These are phyloP conservation scores for Candida quercuum DNA, from an alignment of 805 yeast genomes.

Conservation along the genomic window DNA sequence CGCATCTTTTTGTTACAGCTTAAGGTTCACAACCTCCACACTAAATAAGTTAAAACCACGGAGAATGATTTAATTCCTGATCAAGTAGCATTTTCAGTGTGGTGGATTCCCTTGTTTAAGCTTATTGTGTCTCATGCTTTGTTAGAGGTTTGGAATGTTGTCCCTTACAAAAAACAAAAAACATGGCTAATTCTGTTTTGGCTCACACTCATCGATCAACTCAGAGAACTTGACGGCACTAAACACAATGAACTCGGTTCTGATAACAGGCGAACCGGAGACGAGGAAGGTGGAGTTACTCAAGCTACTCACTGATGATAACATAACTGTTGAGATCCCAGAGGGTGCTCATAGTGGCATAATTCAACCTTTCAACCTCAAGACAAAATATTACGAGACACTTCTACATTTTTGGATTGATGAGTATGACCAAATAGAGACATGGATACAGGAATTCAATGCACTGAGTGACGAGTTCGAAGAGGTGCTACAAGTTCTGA, in stretches of 20 bases:
- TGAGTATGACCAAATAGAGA: slow-evolving; percentile 12
- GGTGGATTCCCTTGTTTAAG: background rate
- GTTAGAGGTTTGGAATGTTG: no score
- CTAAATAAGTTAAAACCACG: no score
- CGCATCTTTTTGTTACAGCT: no score
- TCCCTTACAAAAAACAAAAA: no score
- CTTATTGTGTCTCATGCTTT: background rate
- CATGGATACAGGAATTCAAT: slow-evolving; percentile 12
- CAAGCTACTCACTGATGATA: background rate
- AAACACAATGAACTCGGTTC: background rate
- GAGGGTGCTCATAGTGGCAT: slow-evolving; percentile 1
- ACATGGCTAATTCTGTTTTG: no score
- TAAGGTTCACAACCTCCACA: no score
- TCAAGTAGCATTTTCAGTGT: no score
- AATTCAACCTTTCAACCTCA: slow-evolving; percentile 16
- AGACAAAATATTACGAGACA: slow-evolving; percentile 24
- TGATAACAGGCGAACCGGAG: background rate
- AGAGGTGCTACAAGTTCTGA: background rate
- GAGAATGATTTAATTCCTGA: no score
- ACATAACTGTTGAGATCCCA: background rate
- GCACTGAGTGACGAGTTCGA: slow-evolving; percentile 8
- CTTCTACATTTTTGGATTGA: slow-evolving; percentile 25
- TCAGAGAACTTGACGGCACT: background rate
- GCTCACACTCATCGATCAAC: no score
- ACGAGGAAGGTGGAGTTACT: background rate